Evolutionary conservation across 805 yeast genomes (phyloP), one percentile per base, ranked within the genome.

Genomic region (Blastobotrys americana): DNA sequence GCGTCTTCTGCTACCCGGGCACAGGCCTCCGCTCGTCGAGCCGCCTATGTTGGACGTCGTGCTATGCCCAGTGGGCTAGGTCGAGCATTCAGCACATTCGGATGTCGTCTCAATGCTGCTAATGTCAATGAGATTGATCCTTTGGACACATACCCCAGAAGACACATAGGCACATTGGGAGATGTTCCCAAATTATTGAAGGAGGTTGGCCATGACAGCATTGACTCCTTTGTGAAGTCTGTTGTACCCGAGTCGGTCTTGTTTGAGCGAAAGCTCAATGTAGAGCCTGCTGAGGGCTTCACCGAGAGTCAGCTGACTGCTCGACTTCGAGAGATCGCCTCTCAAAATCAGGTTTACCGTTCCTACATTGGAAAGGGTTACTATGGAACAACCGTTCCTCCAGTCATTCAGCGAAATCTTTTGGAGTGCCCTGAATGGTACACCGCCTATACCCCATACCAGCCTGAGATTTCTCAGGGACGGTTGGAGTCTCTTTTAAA

Each of bases 371-470:
- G 98, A 50, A 84, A 85, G 62, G 98, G 98, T 34, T 93, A 90
- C 66, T 84, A 86, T 55, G 95, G 95, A 47, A 90, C 97, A 0
- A 71, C 76, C 42, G 70, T 86, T 38, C 98, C 98, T 0, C 83
- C 95, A 1, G 96, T 90, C 28, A 84, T 93, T 55, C 94, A 86
- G 69, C 79, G 98, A 62, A 93, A 93, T 58, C 66, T 93, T 47
- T 69, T 93, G 46, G 98, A 93, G 65, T 78, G 82, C 49, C 98
- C 98, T 4, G 96, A 88, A 61, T 93, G 98, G 98, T 93, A 93
- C 71, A 93, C 98, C 17, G 87, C 97, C 1, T 93, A 93, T 64
- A 93, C 98, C 19, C 98, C 98, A 28, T 93, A 93, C 65, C 98
- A 93, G 69, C 96, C 98, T 0, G 98, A 93, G 64, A 89, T 93